Base-by-base conservation (phyloP, 208 protist genomes). In the Wallacemonas sp. region DNA sequence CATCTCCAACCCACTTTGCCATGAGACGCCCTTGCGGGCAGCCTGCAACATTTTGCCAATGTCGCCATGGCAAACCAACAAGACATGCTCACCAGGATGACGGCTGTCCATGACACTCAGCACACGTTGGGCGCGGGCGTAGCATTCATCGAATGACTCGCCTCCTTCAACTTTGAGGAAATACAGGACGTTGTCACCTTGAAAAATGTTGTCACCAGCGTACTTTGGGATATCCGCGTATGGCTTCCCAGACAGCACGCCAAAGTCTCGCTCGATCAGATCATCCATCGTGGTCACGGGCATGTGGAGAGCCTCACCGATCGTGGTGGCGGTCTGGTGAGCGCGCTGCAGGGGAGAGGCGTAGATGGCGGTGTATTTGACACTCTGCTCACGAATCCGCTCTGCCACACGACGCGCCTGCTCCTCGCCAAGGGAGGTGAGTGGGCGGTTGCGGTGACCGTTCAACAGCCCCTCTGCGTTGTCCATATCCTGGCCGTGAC, bases 41-140 rank as follows among this genome's bases (percentile, higher is more conserved):
- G 89, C 89, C 34, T 82, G 70, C 12, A 97, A 47, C 92, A 97
- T 97, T 65, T 94, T 97, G n/a, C 85, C 87, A 63, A 97, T 93
- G 64, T 97, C 92, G 12, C 92, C 92, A 60, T 97, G 92, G 55
- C 89, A 94, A 30, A 94, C 89, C 0, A 95, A 74, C 54, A 94
- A 67, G 12, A 97, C 87, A 36, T 80, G 48, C 67, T 95, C 78
- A 14, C 85, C 88, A 6, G 48, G 26, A 43, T 93, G 87, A 12
- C 44, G 61, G 11, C 34, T 62, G 64, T 92, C 77, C 48, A 97
- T 70, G 23, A 78, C 62, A 9, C 65, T 58, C 39, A 97, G 54
- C 52, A 97, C 81, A 27, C 74, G 38, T 43, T 74, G 61, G 5
- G 87, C 92, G 8, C 92, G 87, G 26, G 69, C 60, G 49, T 83